Conservation (phyloP, 1,284 basidiomycete genomes). For the Sanghuangporus sanghuang region DNA sequence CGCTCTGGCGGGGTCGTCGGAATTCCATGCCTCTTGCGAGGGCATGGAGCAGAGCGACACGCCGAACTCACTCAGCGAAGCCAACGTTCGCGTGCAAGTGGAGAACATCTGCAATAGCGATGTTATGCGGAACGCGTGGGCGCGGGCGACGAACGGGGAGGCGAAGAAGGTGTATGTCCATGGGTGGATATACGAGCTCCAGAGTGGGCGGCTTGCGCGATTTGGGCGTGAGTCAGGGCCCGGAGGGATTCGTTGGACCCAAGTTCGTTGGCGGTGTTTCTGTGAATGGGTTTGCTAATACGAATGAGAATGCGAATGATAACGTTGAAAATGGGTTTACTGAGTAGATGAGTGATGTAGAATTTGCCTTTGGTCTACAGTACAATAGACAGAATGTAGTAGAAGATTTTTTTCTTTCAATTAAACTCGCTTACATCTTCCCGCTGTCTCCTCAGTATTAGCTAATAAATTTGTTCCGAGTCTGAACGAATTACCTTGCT, state of each 20-base stretch:
- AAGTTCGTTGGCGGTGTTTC: slow-evolving; percentile 11
- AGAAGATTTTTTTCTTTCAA: too few species aligned
- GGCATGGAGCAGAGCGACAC: slow-evolving; percentile 27
- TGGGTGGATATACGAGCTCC: slow-evolving; percentile 82
- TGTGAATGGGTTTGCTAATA: not conserved
- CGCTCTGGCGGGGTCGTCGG: slow-evolving; percentile 46
- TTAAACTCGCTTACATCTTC: too few species aligned
- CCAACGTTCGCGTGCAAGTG: slow-evolving; percentile 77
- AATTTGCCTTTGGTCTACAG: too few species aligned
- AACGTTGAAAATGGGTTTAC: not conserved
- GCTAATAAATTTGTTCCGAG: too few species aligned
- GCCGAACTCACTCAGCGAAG: slow-evolving; percentile 59
- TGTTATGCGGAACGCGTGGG: slow-evolving; percentile 71
- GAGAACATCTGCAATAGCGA: slow-evolving; percentile 61
- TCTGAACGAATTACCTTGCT: too few species aligned
- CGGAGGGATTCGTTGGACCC: slow-evolving; percentile 19
- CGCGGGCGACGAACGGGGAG: slow-evolving; percentile 33
- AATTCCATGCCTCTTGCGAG: slow-evolving; percentile 34
- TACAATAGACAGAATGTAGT: too few species aligned
- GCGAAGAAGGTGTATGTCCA: slow-evolving; percentile 61
- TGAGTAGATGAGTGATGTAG: too few species aligned
- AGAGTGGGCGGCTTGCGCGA: slow-evolving; percentile 67
- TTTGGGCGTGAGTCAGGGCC: slow-evolving; percentile 50
- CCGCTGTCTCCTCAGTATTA: too few species aligned
- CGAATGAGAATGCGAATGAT: not conserved